phyloP scores from a whole-genome alignment of 2,329 filamentous ascomycete genomes.

The Leptosphaerulina australis region DNA sequence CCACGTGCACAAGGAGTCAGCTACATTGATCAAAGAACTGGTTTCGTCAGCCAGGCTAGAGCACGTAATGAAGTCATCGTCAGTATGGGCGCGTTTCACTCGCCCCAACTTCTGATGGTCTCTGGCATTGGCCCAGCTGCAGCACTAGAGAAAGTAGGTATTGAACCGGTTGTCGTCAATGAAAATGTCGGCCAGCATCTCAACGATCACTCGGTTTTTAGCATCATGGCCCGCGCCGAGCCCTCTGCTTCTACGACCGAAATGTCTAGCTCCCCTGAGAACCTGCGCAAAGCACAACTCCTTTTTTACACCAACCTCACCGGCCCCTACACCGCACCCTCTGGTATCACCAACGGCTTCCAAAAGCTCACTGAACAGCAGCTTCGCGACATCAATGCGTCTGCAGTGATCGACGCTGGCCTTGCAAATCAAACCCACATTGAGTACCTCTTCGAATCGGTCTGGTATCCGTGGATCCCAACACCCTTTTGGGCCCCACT shows the following conservation, averaged over 20 bases:
- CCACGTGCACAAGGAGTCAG: conserved; percentile 35
- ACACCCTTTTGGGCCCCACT: conserved; percentile 40
- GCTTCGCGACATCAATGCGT: conserved; percentile 28
- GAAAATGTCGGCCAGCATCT: conserved; percentile 39
- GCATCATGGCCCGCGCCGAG: conserved; percentile 36
- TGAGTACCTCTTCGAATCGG: conserved; percentile 35
- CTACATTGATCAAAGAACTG: conserved; percentile 35
- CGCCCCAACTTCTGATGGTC: conserved; percentile 50
- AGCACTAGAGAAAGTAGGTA: conserved; percentile 29
- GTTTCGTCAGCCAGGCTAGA: conserved; percentile 33
- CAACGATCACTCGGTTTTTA: conserved; percentile 34
- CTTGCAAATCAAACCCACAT: conserved; percentile 38
- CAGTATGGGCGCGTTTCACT: conserved; percentile 43
- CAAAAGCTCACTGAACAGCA: conserved; percentile 24
- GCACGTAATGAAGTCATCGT: conserved; percentile 39
- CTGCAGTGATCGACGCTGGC: conserved; percentile 22
- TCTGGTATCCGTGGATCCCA: conserved; percentile 37
- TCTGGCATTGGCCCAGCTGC: conserved; percentile 45
- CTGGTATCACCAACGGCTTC: conserved; percentile 44
- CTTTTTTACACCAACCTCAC: conserved; percentile 37
- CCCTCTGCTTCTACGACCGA: conserved; percentile 29
- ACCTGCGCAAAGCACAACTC: conserved; percentile 33
- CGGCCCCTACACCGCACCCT: conserved; percentile 40
- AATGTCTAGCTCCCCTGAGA: conserved; percentile 31
- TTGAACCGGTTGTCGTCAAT: conserved; percentile 35